Conservation (phyloP, 2,329 filamentous ascomycete genomes). For the Penicillium sp. region DNA sequence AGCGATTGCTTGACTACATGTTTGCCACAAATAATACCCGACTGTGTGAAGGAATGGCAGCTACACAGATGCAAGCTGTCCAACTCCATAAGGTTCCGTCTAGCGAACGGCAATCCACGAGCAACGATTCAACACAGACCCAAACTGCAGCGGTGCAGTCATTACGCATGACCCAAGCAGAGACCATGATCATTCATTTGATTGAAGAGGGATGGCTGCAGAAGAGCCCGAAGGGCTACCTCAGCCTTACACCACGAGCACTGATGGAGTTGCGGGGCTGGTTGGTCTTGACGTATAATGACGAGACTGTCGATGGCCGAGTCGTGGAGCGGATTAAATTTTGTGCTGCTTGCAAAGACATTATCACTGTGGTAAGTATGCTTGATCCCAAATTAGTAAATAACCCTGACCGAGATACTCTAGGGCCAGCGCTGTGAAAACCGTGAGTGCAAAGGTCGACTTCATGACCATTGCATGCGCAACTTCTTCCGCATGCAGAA, state of each 20-base stretch:
- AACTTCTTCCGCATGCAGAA: constrained; percentile 69
- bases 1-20: constrained; percentile 83
- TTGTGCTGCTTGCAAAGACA: constrained; percentile 84
- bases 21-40: constrained; percentile 84
- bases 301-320: constrained; percentile 57
- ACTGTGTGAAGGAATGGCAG: constrained; percentile 77
- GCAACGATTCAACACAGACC: constrained; percentile 38
- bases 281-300: constrained; percentile 88
- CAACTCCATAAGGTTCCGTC: constrained; percentile 58
- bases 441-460: constrained; percentile 64
- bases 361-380: constrained; percentile 68
- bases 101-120: constrained; percentile 44
- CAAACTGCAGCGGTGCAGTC: constrained; percentile 46
- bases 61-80: constrained; percentile 75
- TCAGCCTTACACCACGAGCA: constrained; percentile 71
- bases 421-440: constrained; percentile 73
- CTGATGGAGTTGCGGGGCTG: constrained; percentile 83
- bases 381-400: not conserved
- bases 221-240: constrained; percentile 69
- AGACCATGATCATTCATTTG: constrained; percentile 67
- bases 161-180: constrained; percentile 75
- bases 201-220: constrained; percentile 84
- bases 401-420: constrained; percentile 4
- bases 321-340: constrained; percentile 73
- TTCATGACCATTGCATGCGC: constrained; percentile 75